Evolutionary conservation across 305 asterid species (phyloP).

Genomic region (Plantago rigida): DNA sequence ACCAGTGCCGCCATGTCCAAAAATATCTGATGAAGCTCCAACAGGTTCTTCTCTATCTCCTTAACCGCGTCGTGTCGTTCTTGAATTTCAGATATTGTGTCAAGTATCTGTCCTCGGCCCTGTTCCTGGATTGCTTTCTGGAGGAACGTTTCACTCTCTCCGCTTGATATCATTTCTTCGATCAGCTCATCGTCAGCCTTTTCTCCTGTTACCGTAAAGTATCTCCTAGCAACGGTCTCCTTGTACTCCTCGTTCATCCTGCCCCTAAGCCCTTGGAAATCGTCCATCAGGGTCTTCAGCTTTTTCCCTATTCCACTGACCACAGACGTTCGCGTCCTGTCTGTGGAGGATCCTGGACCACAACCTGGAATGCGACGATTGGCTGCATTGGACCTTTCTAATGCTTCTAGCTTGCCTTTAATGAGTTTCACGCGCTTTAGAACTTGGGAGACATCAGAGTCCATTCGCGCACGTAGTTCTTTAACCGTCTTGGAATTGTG

Average conservation of each 20-base stretch:
- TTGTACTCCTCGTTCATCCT: constrained; percentile 63
- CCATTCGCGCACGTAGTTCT: constrained; percentile 61
- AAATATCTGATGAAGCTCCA: constrained; percentile 73
- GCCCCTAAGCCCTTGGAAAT: constrained; percentile 57
- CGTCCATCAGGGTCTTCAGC: constrained; percentile 71
- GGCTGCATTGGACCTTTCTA: constrained; percentile 50
- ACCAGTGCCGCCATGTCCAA: constrained; percentile 70
- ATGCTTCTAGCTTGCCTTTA: constrained; percentile 56
- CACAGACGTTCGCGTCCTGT: constrained; percentile 54
- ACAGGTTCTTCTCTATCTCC: constrained; percentile 62
- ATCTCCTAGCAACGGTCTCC: constrained; percentile 62
- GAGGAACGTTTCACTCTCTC: constrained; percentile 59
- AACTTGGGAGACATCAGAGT: constrained; percentile 53
- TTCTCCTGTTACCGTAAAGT: constrained; percentile 62
- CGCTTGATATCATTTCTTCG: constrained; percentile 58
- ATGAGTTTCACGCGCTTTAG: constrained; percentile 52
- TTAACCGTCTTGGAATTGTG: constrained; percentile 52
- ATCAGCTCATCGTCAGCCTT: constrained; percentile 48
- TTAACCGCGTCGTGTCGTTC: constrained; percentile 71
- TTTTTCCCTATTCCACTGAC: constrained; percentile 70
- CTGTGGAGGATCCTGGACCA: constrained; percentile 68
- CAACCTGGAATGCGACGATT: constrained; percentile 51
- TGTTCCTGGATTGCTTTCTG: constrained; percentile 72
- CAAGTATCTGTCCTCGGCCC: constrained; percentile 58
- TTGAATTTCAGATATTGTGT: constrained; percentile 61